Base-by-base conservation (phyloP, 2,329 filamentous ascomycete species). In the Neonectria hederae region DNA sequence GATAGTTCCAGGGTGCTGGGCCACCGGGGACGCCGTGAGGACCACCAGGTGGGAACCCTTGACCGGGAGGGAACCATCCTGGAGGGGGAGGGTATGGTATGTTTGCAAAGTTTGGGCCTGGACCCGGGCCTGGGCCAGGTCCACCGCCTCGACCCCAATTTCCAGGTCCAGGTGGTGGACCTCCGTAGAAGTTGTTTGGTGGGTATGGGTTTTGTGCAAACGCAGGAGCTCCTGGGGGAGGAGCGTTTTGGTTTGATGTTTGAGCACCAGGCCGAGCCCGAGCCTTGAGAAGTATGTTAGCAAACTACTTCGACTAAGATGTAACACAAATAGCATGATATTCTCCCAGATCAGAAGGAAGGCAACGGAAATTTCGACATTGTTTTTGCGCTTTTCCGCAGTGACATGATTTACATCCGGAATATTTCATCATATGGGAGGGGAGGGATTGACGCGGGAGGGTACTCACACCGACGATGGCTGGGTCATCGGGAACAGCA, bases 291-390 rank as follows among this genome's bases (percentile, higher is more conserved):
- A 52, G 11, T 38, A 54, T 54, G 72, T 78, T 67, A 77, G 74
- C 65, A 63, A 46, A 51, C 49, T 63, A 54, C 51, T 77, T 72
- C 83, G 67, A 53, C 54, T 42, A 32, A 49, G 68, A 67, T 66
- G 66, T 22, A 59, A 55, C n/a, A 57, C 63, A 56, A 54, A 35
- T 42, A 26, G 19, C 60, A 43, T 56, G 58, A 51, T 17, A 52
- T 65, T 66, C 63, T 72, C 68, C 68, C 49, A 68, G 76, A 89
- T 97, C 94, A 97, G 94, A 97, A 97, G 94, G 94, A 97, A 97
- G 94, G 94, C 94, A 97, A 97, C 94, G 94, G 94, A 97, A 90
- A 92, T 90, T 89, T 97, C 94, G 90, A 97, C 94, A 97, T 84
- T 87, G 87, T 91, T 93, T 89, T 90, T 97, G 94, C 94, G 93